Evolutionary conservation across 1,284 basidiomycete species (phyloP).

Genomic region (Irpex rosettiformis): DNA sequence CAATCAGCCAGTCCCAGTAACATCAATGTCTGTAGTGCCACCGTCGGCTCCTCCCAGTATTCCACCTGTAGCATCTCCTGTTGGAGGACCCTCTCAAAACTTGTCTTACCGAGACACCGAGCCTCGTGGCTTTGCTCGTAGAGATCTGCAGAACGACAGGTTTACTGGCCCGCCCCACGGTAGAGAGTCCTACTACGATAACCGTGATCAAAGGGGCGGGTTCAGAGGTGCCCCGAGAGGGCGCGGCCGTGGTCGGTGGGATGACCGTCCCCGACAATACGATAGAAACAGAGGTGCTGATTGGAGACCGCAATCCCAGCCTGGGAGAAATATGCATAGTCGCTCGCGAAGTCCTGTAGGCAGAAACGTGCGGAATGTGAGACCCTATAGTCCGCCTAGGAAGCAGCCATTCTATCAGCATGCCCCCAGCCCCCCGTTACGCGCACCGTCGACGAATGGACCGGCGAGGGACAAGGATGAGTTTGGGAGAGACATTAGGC

Average conservation of each 20-base stretch:
- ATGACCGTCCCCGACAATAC: conserved; percentile 34
- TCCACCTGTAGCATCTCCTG: conserved; percentile 30
- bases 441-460: conserved; percentile 3
- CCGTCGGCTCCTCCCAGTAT: conserved; percentile 28
- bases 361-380: conserved; percentile 23
- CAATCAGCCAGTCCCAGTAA: conserved; percentile 25
- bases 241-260: conserved; percentile 42
- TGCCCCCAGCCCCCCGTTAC: conserved; percentile 8
- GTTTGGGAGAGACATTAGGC: conserved; percentile 75
- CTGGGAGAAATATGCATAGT: conserved; percentile 43
- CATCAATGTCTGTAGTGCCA: conserved; percentile 29
- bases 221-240: conserved; percentile 38
- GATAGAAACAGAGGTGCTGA: conserved; percentile 41
- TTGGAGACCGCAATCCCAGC: conserved; percentile 33
- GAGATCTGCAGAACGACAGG: conserved; percentile 44
- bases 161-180: conserved; percentile 47
- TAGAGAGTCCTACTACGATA: conserved; percentile 38
- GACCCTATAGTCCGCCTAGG: conserved; percentile 56
- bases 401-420: conserved; percentile 26
- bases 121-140: conserved; percentile 36
- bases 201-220: conserved; percentile 41
- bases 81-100: conserved; percentile 31
- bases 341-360: conserved; percentile 64
- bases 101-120: conserved; percentile 39
- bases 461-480: conserved; percentile 52